Evolutionary conservation across 23 red algal species (phyloP).

Genomic region (Gracilaria caudata): DNA sequence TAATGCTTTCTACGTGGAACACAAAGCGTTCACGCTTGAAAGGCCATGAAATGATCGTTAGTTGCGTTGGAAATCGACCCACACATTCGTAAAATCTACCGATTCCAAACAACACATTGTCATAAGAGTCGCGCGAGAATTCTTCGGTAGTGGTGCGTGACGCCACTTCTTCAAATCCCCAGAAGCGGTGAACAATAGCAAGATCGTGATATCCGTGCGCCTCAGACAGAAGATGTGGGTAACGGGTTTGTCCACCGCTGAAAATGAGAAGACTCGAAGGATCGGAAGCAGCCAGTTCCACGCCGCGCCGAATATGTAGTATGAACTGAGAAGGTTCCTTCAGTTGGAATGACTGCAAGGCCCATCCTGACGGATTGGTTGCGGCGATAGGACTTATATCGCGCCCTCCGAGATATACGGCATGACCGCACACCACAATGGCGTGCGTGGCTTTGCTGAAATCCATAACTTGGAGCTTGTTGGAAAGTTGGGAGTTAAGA

Average conservation of each 20-base stretch:
- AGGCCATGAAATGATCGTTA: constrained; percentile 69
- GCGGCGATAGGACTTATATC: constrained; percentile 11
- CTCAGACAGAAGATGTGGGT: constrained; percentile 47
- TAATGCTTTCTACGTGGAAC: constrained; percentile 54
- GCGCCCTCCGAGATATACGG: constrained; percentile 66
- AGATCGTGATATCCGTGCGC: constrained; percentile 70
- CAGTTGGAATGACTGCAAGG: constrained; percentile 63
- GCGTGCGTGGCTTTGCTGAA: constrained; percentile 46
- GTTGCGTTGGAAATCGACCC: constrained; percentile 27
- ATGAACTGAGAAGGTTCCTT: constrained; percentile 58
- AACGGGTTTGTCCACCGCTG: constrained; percentile 77
- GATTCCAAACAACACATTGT: constrained; percentile 83
- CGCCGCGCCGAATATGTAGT: constrained; percentile 58
- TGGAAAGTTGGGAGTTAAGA: background rate
- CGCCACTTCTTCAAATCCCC: constrained; percentile 36
- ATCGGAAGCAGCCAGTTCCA: constrained; percentile 57
- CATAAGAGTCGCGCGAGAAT: constrained; percentile 82
- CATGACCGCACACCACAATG: constrained; percentile 82
- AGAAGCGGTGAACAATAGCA: constrained; percentile 49
- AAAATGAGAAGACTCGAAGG: constrained; percentile 67
- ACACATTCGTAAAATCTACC: constrained; percentile 70
- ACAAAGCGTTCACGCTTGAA: constrained; percentile 73
- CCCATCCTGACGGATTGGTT: constrained; percentile 50
- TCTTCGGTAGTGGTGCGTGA: constrained; percentile 73
- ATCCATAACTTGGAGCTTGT: background rate